Percentiles rank a stretch among this genome's conserved stretches.
These are phyloP conservation scores for Jamesozyma piceae DNA, from an alignment of 805 yeast genomes.

Conservation along the genomic window DNA sequence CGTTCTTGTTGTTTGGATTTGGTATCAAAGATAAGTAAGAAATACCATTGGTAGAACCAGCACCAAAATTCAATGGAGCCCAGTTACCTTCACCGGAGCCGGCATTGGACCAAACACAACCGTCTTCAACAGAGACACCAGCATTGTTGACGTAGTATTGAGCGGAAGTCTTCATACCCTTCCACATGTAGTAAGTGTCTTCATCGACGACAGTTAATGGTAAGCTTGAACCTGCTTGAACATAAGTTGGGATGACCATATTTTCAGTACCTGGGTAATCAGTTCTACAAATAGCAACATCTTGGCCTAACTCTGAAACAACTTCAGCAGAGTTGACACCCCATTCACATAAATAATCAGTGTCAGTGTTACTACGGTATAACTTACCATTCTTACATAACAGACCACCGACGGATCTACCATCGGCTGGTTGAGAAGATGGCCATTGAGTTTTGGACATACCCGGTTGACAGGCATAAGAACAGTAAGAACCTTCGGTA, in stretches of 20 bases:
- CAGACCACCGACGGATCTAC: conserved; percentile 93
- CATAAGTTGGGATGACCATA: conserved; percentile 90
- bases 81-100: conserved; percentile 90
- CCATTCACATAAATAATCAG: conserved; percentile 80
- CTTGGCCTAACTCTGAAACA: conserved; percentile 51
- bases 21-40: conserved; percentile 88
- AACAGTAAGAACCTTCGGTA: conserved; percentile 87
- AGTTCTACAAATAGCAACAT: conserved; percentile 91
- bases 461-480: conserved; percentile 97
- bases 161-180: conserved; percentile 76
- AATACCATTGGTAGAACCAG: conserved; percentile 66
- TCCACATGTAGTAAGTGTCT: conserved; percentile 72
- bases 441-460: conserved; percentile 99
- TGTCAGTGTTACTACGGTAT: conserved; percentile 66
- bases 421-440: conserved; percentile 72
- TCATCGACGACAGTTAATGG: conserved; percentile 77
- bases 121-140: conserved; percentile 83
- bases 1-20: conserved; percentile 75
- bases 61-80: conserved; percentile 95
- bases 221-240: conserved; percentile 55
- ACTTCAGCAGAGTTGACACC: conserved; percentile 67
- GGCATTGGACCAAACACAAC: conserved; percentile 86
- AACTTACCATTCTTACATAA: conserved; percentile 76
- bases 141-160: conserved; percentile 97
- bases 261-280: conserved; percentile 99